Base-by-base conservation (phyloP, 2,329 filamentous ascomycete genomes). In the Rutstroemia sydowiana region DNA sequence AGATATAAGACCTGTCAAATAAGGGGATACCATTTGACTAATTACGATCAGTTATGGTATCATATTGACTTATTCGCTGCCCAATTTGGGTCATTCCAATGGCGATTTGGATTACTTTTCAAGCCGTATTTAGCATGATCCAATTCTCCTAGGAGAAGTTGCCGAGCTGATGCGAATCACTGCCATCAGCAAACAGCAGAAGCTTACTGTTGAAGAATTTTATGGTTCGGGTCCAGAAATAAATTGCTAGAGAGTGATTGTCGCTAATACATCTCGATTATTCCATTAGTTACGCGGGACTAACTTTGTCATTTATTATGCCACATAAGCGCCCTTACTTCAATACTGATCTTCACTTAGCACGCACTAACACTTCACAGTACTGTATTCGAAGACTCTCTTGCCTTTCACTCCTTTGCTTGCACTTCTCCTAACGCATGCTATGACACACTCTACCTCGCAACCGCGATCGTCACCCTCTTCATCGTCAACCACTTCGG, bases 391-490 rank as follows among this genome's bases (percentile, higher is more conserved):
- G 63, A 61, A 2, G 70, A 73, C 47, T 75, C 79, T 57, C 73
- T 87, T 2, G 83, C 83, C 11, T 72, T 87, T 48, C 69, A 61
- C 1, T 72, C 73, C 3, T 81, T 75, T 5, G 65, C 75, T 23
- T 65, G 61, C 20, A 58, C 63, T 37, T 63, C 66, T 42, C 61
- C 66, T 11, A 65, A 59, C 1, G 60, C 63, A 34, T 57, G 65
- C 41, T 59, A 60, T 9, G 55, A 53, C 10, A 34, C 55, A 3
- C 73, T 76, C 44, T 78, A 77, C 18, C 76, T 88, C 21, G 84
- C 87, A 61, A 82, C 84, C 2, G 86, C 83, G 0, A 84, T 82
- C 65, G 78, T 84, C 63, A 82, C 79, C 58, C 63, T 73, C 36
- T 76, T 77, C 61, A 59, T 79, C 30, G 71, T 78, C 42, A 76